Percentiles rank a stretch among this genome's conserved stretches.
Conservation (phyloP, 2,329 filamentous ascomycete species). For the Colletotrichum sp. region DNA sequence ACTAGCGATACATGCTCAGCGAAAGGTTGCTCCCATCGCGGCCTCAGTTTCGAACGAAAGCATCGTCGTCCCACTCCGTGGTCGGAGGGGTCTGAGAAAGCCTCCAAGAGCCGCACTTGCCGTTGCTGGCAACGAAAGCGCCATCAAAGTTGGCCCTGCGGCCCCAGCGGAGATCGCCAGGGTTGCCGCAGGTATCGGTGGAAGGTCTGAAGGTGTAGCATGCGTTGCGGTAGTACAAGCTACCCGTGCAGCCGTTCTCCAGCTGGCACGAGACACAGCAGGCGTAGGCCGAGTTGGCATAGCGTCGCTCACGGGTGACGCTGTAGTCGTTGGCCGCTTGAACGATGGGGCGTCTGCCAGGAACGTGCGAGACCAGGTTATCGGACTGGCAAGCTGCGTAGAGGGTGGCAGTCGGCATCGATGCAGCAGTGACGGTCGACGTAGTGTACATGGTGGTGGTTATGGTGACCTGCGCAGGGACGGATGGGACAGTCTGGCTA, state of each 20-base stretch:
- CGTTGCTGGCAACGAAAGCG: slow-evolving; percentile 10
- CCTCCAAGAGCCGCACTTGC: background rate
- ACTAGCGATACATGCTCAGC: background rate
- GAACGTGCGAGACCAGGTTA: background rate
- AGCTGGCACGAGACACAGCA: slow-evolving; percentile 14
- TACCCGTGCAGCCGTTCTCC: background rate
- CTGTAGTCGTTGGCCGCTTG: background rate
- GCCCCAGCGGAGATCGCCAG: background rate
- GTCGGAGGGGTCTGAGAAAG: background rate
- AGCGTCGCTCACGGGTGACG: background rate
- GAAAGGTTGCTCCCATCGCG: background rate
- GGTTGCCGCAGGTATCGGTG: background rate
- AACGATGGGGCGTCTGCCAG: background rate
- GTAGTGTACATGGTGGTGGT: background rate
- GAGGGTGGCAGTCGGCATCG: background rate
- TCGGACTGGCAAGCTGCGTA: slow-evolving; percentile 10
- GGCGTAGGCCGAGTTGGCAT: background rate
- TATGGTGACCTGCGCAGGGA: background rate
- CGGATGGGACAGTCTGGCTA: background rate
- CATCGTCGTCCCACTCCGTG: background rate
- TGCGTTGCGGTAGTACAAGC: background rate
- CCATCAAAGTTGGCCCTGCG: background rate
- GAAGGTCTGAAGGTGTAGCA: slow-evolving; percentile 7
- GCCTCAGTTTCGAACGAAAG: background rate
- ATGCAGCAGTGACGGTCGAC: background rate